A percentile compares a stretch with the other conserved stretches of the same genome.
phyloP scores from a whole-genome alignment of 306 rosid genomes.

The Glycine soja region DNA sequence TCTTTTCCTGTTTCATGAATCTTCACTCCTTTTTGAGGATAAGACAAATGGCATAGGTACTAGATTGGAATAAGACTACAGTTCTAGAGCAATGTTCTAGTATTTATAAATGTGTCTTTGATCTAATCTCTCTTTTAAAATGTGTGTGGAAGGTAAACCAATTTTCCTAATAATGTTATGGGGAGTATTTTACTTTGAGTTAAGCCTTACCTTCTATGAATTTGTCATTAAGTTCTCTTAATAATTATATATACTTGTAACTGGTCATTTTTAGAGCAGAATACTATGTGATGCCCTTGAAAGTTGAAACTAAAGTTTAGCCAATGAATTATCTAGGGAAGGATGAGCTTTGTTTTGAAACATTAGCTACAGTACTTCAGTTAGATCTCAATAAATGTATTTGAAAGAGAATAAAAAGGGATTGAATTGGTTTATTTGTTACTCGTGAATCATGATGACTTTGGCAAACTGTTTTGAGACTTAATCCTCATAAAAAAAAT shows the following conservation, averaged over 20 bases:
- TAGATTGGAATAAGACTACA: neutral
- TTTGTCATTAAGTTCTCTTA: neutral
- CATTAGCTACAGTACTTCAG: neutral
- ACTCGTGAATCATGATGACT: neutral
- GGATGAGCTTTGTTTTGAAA: neutral
- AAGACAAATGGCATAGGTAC: neutral
- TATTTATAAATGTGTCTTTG: constrained; percentile 13
- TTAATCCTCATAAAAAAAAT: constrained; percentile 5
- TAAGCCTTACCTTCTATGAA: neutral
- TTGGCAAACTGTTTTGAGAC: constrained; percentile 14
- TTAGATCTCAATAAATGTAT: constrained; percentile 1
- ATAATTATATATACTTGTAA: neutral
- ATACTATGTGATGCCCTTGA: neutral
- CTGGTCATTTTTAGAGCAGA: too few species aligned
- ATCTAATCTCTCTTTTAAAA: constrained; percentile 15
- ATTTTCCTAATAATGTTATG: neutral
- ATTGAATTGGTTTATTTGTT: constrained; percentile 13
- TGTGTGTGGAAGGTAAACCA: constrained; percentile 26
- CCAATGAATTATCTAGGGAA: neutral
- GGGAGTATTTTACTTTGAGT: neutral
- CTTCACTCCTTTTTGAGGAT: constrained; percentile 29
- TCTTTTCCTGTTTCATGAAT: constrained; percentile 4
- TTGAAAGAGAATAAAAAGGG: constrained; percentile 3
- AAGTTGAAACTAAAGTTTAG: neutral
- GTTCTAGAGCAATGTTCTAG: neutral